Evolutionary conservation across 495 filamentous ascomycete species (phyloP), one percentile per base, ranked within the genome.

Genomic region (Pseudevernia furfuracea): DNA sequence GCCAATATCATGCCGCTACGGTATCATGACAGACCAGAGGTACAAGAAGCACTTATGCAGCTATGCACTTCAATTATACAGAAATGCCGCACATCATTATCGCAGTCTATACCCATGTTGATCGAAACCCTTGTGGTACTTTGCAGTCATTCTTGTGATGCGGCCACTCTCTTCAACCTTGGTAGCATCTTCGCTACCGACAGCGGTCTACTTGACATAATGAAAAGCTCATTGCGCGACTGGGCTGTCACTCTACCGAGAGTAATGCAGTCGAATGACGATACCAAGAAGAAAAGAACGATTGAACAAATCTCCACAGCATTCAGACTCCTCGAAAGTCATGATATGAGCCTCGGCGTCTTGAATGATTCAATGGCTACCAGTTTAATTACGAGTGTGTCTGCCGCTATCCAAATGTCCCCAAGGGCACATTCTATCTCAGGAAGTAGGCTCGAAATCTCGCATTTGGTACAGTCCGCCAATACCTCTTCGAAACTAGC

Each of bases 261-360:
- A 44, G 74, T 89, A 15, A 94, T 97, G 84, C 89, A 92, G 72
- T 84, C 86, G 32, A 89, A 85, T 62, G 93, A 99, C 62, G 91
- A 97, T 66, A 80, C 75, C 11, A 75, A 84, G 39, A 96, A 94
- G 70, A 80, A 85, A 48, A 81, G 82, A 68, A 85, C 84, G 25
- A 83, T 96, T 59, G 79, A 82, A 39, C 87, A 89, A 66, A 83
- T 97, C 49, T 85, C 86, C 7, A 84, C 85, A 48, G 85, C 89
- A 0, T 89, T 87, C 63, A 79, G 83, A n/a, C 71, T 96, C 11
- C 76, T 96, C 6, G 81, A 80, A 7, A 80, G 84, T 19, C 74
- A 88, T 37, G 82, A 84, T 37, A 76, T 86, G n/a, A 87, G 87
- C 58, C 88, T 87, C 4, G 82, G 86, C 4, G 80, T 89, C 9